Evolutionary conservation across 2,329 filamentous ascomycete genomes (phyloP).

Genomic region (Trichophyton simii): DNA sequence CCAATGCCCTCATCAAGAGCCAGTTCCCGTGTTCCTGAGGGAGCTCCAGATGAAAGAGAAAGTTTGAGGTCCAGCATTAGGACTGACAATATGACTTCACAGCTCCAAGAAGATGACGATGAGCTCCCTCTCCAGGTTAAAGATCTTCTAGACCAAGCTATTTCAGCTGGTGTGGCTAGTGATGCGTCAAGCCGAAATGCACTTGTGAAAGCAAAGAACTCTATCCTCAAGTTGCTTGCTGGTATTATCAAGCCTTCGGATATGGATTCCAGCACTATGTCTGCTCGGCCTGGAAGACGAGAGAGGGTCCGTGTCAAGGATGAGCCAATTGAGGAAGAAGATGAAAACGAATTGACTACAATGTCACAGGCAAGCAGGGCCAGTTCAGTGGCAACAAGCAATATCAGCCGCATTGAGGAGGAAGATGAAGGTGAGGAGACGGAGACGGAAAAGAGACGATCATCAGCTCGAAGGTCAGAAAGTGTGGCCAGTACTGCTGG

Average conservation of each 20-base stretch:
- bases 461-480: slow-evolving; percentile 3
- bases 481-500: slow-evolving; percentile 9
- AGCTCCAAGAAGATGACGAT: slow-evolving; percentile 39
- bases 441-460: slow-evolving; percentile 6
- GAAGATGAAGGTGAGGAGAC: slow-evolving; percentile 13
- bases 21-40: slow-evolving; percentile 36
- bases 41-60: slow-evolving; percentile 48
- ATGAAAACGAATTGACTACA: background rate
- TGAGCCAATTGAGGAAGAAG: slow-evolving; percentile 7
- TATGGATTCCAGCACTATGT: background rate
- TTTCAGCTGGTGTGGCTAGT: slow-evolving; percentile 34
- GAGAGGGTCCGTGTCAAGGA: slow-evolving; percentile 7
- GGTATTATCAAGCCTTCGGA: slow-evolving; percentile 3
- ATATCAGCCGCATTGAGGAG: slow-evolving; percentile 2
- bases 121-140: slow-evolving; percentile 43
- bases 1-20: slow-evolving; percentile 46
- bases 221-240: slow-evolving; percentile 30
- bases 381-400: background rate
- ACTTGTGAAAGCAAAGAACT: slow-evolving; percentile 35
- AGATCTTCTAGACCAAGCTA: slow-evolving; percentile 46
- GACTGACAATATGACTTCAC: slow-evolving; percentile 24
- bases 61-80: slow-evolving; percentile 39
- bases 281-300: background rate
- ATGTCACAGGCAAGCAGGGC: background rate
- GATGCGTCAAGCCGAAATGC: slow-evolving; percentile 35